Evolutionary conservation across 306 rosid species (phyloP).

Genomic region (Glycine latifolia): DNA sequence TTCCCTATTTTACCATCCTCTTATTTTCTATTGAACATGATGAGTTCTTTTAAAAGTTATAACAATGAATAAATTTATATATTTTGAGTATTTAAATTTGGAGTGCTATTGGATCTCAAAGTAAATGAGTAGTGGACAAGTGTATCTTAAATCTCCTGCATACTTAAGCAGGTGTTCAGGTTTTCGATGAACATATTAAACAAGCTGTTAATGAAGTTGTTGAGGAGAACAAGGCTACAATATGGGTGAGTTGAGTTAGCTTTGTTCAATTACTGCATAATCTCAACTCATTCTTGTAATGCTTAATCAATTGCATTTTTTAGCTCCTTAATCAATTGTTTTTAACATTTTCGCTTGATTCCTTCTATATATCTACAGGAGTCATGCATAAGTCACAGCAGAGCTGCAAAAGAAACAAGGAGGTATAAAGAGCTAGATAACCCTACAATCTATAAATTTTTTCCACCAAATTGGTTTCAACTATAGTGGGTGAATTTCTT

Average conservation of each 20-base stretch:
- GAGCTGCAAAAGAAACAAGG: no score
- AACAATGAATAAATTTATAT: no score
- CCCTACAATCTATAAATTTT: conserved; percentile 10
- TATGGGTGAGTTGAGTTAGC: conserved; percentile 75
- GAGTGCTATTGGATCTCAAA: no score
- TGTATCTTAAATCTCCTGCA: conserved; percentile 23
- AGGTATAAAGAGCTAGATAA: neutral
- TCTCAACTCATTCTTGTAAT: neutral
- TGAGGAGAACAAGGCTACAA: conserved; percentile 72
- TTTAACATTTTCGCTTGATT: no score
- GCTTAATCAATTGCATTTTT: neutral
- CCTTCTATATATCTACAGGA: no score
- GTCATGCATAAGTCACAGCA: neutral
- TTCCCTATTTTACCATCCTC: no score
- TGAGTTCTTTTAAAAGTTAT: no score
- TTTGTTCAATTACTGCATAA: conserved; percentile 33
- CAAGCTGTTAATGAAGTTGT: conserved; percentile 69
- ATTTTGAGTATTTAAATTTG: no score
- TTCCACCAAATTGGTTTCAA: neutral
- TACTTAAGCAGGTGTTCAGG: conserved; percentile 75
- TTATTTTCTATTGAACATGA: no score
- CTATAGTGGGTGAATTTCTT: conserved; percentile 37
- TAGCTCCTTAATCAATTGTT: no score
- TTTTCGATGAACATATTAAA: conserved; percentile 74
- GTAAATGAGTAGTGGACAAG: neutral